phyloP scores from a whole-genome alignment of 2,329 filamentous ascomycete genomes.

The Cladophialophora carrionii region DNA sequence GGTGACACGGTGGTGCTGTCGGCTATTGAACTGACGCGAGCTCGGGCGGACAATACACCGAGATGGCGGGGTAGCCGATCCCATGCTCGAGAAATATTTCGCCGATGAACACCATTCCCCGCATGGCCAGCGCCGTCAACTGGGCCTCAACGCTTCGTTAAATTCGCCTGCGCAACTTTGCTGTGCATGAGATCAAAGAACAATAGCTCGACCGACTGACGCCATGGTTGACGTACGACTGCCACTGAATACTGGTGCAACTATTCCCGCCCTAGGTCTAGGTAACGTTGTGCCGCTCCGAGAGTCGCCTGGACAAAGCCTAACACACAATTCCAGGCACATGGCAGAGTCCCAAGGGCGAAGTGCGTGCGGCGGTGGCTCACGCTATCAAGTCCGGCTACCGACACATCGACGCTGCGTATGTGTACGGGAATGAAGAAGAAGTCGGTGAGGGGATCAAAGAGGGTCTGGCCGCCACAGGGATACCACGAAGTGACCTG shows the following conservation, averaged over 20 bases:
- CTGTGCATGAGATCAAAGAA: not conserved
- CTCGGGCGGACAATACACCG: constrained; percentile 15
- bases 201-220: constrained; percentile 7
- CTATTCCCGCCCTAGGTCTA: constrained; percentile 56
- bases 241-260: constrained; percentile 54
- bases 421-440: constrained; percentile 62
- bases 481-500: constrained; percentile 66
- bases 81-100: not conserved
- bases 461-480: constrained; percentile 55
- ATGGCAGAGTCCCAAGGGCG: constrained; percentile 57
- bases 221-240: constrained; percentile 40
- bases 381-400: constrained; percentile 48
- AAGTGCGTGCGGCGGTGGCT: constrained; percentile 53
- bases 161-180: constrained; percentile 4
- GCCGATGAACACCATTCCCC: not conserved
- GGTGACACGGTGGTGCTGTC: not conserved
- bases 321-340: constrained; percentile 44
- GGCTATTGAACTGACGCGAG: constrained; percentile 3
- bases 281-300: constrained; percentile 35
- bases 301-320: too few relatives aligned
- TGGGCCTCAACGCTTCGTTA: not conserved
- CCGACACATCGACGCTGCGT: constrained; percentile 49
- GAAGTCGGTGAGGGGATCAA: constrained; percentile 67
- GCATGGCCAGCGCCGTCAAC: not conserved
- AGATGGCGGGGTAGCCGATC: not conserved